Base-by-base conservation (phyloP, 192 early-diverging fungal genomes). In the Podila clonocystis region DNA sequence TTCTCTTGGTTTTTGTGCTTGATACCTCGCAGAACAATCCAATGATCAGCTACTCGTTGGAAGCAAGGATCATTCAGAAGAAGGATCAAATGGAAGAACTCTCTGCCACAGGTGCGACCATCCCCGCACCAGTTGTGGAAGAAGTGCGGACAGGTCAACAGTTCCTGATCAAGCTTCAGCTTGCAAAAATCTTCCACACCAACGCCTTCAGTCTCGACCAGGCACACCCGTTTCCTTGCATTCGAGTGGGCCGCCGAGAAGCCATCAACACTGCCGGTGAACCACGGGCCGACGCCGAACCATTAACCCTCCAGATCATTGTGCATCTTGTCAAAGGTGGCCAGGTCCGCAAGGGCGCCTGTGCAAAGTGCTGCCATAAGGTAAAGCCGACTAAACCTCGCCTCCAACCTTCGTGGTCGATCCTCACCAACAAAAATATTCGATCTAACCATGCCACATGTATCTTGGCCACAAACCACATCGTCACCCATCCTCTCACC, bases 281-380 rank as follows among this genome's bases (percentile, higher is more conserved):
- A 20, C 36, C 77, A 13, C 72, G 67, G 9, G 20, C 61, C 20
- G 77, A 80, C 4, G 61, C 67, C 22, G 77, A 80, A 45, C 77
- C 77, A 24, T 38, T 80, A 62, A 80, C 77, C 4, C 71, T 80
- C 12, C 68, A 80, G 19, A 73, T 80, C 48, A 33, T 60, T 22
- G 66, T 80, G 1, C 77, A 67, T 63, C 33, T 80, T 8, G 77
- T 64, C 7, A 80, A 80, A 49, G 65, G 70, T 48, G 77, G 77
- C 4, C 68, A 66, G 36, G 34, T 64, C 52, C 60, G 67, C 20
- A 72, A 80, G 22, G 67, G 77, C 9, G 77, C 77, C 1, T 80
- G 77, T 45, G 77, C 77, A 0, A 80, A 80, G 57, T 80, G 77
- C 28, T 80, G 77, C 28, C 77, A 80, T 58, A 80, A 80, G 77